phyloP scores from a whole-genome alignment of 1,139 yeast genomes.

The Hansenula sp. region DNA sequence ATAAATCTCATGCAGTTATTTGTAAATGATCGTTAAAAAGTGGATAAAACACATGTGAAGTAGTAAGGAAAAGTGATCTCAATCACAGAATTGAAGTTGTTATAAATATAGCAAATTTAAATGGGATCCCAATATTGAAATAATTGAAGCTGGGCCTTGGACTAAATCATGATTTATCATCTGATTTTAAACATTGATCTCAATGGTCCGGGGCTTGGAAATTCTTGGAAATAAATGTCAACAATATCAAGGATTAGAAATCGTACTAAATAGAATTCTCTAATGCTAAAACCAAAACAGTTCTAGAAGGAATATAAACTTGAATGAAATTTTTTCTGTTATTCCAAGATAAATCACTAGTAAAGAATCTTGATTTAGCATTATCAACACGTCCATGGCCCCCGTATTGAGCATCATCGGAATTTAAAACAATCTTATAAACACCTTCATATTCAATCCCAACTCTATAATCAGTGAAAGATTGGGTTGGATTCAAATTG shows the following conservation, averaged over 20 bases:
- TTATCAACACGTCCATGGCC: constrained; percentile 74
- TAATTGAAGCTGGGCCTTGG: too few relatives aligned
- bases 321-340: constrained; percentile 70
- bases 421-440: constrained; percentile 69
- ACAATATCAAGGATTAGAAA: background rate
- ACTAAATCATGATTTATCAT: too few relatives aligned
- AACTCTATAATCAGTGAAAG: constrained; percentile 81
- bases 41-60: too few relatives aligned
- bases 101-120: too few relatives aligned
- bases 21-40: too few relatives aligned
- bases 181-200: too few relatives aligned
- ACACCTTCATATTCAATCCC: constrained; percentile 82
- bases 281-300: constrained; percentile 68
- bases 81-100: too few relatives aligned
- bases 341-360: constrained; percentile 79
- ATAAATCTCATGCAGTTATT: too few relatives aligned
- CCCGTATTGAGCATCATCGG: constrained; percentile 71
- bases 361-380: constrained; percentile 47
- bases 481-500: constrained; percentile 83
- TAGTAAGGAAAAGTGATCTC: too few relatives aligned
- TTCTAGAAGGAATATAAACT: constrained; percentile 80
- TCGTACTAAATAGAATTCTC: constrained; percentile 8
- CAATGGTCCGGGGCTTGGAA: too few relatives aligned
- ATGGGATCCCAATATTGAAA: too few relatives aligned
- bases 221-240: too few relatives aligned